Evolutionary conservation across 2,329 filamentous ascomycete genomes (phyloP), one percentile per base, ranked within the genome.

Genomic region (Sporothrix humicola): DNA sequence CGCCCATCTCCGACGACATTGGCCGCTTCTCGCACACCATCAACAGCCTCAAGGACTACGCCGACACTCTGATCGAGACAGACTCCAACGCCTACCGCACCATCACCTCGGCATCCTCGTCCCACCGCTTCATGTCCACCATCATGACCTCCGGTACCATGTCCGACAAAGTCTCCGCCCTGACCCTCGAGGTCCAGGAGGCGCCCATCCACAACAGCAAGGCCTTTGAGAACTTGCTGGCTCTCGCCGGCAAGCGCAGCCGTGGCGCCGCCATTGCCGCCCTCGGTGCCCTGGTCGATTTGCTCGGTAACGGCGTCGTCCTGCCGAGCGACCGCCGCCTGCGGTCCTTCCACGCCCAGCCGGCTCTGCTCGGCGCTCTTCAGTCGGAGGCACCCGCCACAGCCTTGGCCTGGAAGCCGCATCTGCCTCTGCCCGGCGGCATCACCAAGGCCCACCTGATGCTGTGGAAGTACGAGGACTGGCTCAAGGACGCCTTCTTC

Each of bases 81-180:
- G 96, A 99, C 80, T 92, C 92, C 75, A 86, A 89, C 56, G 85
- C 89, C 65, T 99, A 98, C 83, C 87, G 87, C 72, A 88, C 90
- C 37, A 91, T 93, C 77, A 85, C 92, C 73, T 90, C 93, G 7
- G 90, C 93, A 69, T 94, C 93, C 37, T 96, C 95, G 2, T 95
- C 95, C 56, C 93, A 97, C 82, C 97, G 95, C 81, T 99, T 99
- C 85, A 91, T 98, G 86, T 93, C 95, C 1, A 97, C 94, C 20
- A 98, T 99, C 81, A 98, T 98, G 93, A 86, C 94, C 10, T 97
- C 95, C 1, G 96, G 96, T 85, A 99, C 97, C 10, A 89, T 98
- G 78, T 97, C 94, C 73, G 96, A 99, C 82, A 98, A 98, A 82
- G 92, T 98, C 59, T 99, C 96, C 2, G 97, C 96, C 3, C 85